A percentile compares a stretch with the other conserved stretches of the same genome.
These are phyloP conservation scores for Erythrophleum ivorense DNA, from an alignment of 331 rosid genomes.

Conservation along the genomic window DNA sequence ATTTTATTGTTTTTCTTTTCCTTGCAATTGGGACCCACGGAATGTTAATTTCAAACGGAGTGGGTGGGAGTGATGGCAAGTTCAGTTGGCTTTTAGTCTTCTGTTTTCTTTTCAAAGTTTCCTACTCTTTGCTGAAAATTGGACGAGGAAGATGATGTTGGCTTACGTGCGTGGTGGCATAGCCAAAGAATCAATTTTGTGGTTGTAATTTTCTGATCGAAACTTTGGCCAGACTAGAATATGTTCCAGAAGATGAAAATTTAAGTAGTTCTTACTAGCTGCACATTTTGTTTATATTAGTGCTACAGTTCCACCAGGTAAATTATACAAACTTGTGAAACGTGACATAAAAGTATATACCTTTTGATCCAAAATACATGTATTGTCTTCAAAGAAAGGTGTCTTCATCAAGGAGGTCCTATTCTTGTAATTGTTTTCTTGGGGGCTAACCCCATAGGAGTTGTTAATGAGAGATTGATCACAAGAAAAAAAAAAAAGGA, in stretches of 20 bases:
- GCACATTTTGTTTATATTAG: not conserved
- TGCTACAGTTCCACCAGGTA: not conserved
- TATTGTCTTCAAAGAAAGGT: not conserved
- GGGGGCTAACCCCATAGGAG: not conserved
- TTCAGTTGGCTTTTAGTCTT: not conserved
- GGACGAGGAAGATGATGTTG: not conserved
- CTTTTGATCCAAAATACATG: not conserved
- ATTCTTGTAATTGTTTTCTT: not conserved
- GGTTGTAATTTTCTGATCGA: not conserved
- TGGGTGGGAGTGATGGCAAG: not conserved
- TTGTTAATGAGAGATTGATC: not conserved
- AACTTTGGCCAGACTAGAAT: not conserved
- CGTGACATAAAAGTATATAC: not conserved
- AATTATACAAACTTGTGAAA: not conserved
- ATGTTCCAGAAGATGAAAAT: not conserved
- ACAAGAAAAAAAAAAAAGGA: not conserved
- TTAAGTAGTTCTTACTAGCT: not conserved
- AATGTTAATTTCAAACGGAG: not conserved
- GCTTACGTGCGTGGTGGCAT: not conserved
- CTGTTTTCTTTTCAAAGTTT: not conserved
- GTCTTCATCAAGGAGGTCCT: not conserved
- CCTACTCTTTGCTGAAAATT: not conserved
- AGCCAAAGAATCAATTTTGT: slow-evolving; percentile 4
- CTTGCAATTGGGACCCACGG: not conserved
- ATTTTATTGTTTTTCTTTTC: not conserved